These are phyloP conservation scores for Pouteria glomerata DNA, from an alignment of 148 eudicot genomes.

Conservation along the genomic window DNA sequence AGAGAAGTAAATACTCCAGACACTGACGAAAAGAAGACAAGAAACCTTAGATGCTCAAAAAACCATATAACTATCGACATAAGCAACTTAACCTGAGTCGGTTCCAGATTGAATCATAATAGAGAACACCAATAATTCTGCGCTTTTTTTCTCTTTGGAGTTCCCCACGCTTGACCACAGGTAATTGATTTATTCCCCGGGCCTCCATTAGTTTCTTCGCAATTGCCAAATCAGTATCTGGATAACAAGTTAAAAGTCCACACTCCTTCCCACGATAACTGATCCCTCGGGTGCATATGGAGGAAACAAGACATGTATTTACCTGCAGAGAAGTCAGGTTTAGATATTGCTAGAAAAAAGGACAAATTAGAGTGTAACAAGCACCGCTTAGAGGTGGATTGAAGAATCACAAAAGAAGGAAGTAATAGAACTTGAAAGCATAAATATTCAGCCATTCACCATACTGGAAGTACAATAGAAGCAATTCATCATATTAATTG, in stretches of 20 bases:
- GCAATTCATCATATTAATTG: slow-evolving; percentile 2
- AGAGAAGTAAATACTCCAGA: neutral
- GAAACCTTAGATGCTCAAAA: neutral
- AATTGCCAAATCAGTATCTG: slow-evolving; percentile 76
- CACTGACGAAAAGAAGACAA: neutral
- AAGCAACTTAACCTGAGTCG: neutral
- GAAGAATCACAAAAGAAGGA: neutral
- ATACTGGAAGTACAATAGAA: neutral
- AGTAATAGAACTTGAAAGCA: neutral
- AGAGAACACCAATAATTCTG: slow-evolving; percentile 61
- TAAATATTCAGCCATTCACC: neutral
- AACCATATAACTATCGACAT: neutral
- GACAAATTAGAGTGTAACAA: neutral
- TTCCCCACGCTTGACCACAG: slow-evolving; percentile 75
- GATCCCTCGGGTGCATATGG: slow-evolving; percentile 72
- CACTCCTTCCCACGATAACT: slow-evolving; percentile 66
- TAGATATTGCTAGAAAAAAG: neutral
- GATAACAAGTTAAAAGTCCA: slow-evolving; percentile 85
- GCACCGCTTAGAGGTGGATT: neutral
- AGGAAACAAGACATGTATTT: slow-evolving; percentile 48
- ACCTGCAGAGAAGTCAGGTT: slow-evolving; percentile 37
- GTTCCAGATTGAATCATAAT: slow-evolving; percentile 33
- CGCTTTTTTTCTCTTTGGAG: slow-evolving; percentile 59
- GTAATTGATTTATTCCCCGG: slow-evolving; percentile 79
- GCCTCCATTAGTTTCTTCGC: slow-evolving; percentile 97